Evolutionary conservation across 1,284 basidiomycete genomes (phyloP), one percentile per base, ranked within the genome.

Genomic region (Afroboletus lepidellus): DNA sequence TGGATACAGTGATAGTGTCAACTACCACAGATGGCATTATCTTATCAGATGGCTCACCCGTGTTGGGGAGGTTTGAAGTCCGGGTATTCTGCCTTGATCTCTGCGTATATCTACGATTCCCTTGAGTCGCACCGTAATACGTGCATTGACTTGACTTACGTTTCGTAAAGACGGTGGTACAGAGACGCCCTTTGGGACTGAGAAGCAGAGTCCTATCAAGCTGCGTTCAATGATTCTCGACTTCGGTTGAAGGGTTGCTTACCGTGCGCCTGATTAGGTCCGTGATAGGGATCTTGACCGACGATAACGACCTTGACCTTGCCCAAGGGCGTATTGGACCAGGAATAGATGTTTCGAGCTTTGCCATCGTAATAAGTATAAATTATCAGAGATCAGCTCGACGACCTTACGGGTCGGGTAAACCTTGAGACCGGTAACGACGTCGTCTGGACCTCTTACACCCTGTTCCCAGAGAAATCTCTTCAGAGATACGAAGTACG

Each of bases 81-180:
- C 2, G 91, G 85, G 66, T 92, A 91, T 67, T 94, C 92, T 45
- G 80, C 72, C 57, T 83, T 81, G 63, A 98, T 81, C 75, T 98
- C 92, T 60, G 84, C 80, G 74, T 95, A 98, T 67, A 98, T 98
- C 84, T 89, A 51, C 24, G 21, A 49, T 50, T n/a, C 11, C 34
- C 18, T 12, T 60, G 20, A 62, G 54, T 53, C 55, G 43, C 52
- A 18, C 25, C 27, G n/a, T 41, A 39, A 48, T 41, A 21, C 12
- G 46, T 60, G 36, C 20, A 38, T 50, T 54, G 51, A 54, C 44
- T 51, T 48, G 53, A 29, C 79, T 66, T 65, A 87, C 87, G 68
- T 94, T 95, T 59, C 77, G 76, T 59, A 96, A 73, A 12, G 92
- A 94, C 8, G 92, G 90, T 1, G 93, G 93, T 23, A 87, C 72